These are phyloP conservation scores for Boletus tylopilopsis DNA, from an alignment of 768 basidiomycete species.

Conservation along the genomic window DNA sequence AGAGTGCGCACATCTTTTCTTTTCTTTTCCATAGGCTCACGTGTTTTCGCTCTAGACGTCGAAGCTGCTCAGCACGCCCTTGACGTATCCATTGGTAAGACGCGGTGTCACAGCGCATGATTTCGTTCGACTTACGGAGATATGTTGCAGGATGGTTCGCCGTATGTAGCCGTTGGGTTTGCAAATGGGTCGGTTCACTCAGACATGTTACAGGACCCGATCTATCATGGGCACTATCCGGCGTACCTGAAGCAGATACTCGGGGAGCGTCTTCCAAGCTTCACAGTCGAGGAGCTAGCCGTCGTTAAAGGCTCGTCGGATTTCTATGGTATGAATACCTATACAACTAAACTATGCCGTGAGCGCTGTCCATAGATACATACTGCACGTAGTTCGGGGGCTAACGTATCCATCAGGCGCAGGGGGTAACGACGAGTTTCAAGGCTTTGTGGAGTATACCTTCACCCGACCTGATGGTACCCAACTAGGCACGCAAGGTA, in stretches of 20 bases:
- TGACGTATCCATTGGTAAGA: slow-evolving; percentile 47
- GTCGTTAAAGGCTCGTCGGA: slow-evolving; percentile 64
- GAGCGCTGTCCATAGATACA: slow-evolving; percentile 15
- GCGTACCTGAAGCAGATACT: slow-evolving; percentile 52
- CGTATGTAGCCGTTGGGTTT: slow-evolving; percentile 31
- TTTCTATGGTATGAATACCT: slow-evolving; percentile 73
- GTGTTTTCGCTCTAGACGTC: slow-evolving; percentile 41
- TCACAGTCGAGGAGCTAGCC: slow-evolving; percentile 51
- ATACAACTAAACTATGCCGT: slow-evolving; percentile 64
- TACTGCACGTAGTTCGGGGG: not conserved
- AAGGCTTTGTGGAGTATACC: slow-evolving; percentile 56
- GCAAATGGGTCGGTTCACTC: not conserved
- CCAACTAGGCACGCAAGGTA: slow-evolving; percentile 60
- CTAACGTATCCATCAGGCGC: slow-evolving; percentile 36
- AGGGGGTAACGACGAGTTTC: slow-evolving; percentile 62
- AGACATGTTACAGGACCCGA: slow-evolving; percentile 45
- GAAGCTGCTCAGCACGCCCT: slow-evolving; percentile 69
- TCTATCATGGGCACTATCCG: slow-evolving; percentile 72
- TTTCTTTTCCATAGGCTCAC: not conserved
- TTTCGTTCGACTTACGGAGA: slow-evolving; percentile 17
- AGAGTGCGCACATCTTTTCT: slow-evolving; percentile 42
- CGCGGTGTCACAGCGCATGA: slow-evolving; percentile 25
- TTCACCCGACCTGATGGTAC: slow-evolving; percentile 63
- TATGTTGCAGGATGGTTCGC: slow-evolving; percentile 32
- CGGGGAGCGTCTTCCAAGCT: slow-evolving; percentile 54